Base-by-base conservation (phyloP, 1,284 basidiomycete species). In the Apiotrichum montevideense region DNA sequence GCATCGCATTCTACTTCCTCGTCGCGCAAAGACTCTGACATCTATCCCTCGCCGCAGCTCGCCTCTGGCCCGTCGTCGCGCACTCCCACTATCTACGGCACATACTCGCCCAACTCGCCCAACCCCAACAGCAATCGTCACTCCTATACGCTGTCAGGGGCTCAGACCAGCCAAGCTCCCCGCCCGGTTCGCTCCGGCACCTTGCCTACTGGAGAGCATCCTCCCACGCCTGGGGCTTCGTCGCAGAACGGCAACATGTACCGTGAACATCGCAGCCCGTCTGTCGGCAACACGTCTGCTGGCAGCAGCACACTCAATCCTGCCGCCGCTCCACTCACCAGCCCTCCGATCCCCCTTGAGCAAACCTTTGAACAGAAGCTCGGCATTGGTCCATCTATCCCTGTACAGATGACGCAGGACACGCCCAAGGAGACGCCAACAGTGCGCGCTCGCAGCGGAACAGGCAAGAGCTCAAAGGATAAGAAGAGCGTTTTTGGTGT, bases 401-500 rank as follows among this genome's bases (percentile, higher is more conserved):
- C 60, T 5, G 55, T 62, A 13, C 60, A 62, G 52, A 58, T 54
- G 56, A 48, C 35, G 32, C 48, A 58, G 48, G 56, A 54, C 41
- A 41, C 44, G 4, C 54, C 55, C 11, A 73, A 71, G 59, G 73
- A 75, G 34, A 68, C 70, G 1, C 62, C 61, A 3, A 61, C 63
- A 6, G 67, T 66, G 59, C 70, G 72, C 10, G 63, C 73, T n/a
- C 63, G 75, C 43, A 77, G 74, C 59, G 71, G 72, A 21, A 77
- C 75, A 2, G 71, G 70, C 35, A 75, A 73, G 66, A 76, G 74
- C 57, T 64, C 66, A 46, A 77, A 76, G 63, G 74, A 75, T 45
- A 77, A 77, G 66, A 77, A 77, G 67, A 71, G 73, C 59, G 65
- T 77, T 44, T 76, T 77, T 61, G 77, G 77, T 4, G 72, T 77